Conservation (phyloP, 176 grass and related monocot genomes). For the Aechmea fasciata region DNA sequence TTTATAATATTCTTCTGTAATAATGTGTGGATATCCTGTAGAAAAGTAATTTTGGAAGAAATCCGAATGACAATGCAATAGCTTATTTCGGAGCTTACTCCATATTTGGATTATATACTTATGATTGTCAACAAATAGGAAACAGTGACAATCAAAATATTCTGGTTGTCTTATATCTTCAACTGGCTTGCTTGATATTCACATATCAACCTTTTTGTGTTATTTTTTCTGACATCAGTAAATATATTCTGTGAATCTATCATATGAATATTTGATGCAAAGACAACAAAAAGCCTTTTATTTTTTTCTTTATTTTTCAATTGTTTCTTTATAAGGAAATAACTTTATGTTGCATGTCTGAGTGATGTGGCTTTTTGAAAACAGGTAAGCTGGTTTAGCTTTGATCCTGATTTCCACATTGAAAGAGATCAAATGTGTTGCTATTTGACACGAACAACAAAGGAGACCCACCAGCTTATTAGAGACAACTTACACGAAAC, state of each 20-base stretch:
- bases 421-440: slow-evolving; percentile 96
- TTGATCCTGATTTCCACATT: slow-evolving; percentile 80
- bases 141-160: too few relatives aligned
- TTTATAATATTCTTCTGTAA: not conserved
- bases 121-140: too few relatives aligned
- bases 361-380: slow-evolving; percentile 21
- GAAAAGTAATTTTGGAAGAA: not conserved
- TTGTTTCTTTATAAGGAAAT: not conserved
- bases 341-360: not conserved
- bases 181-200: too few relatives aligned
- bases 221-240: too few relatives aligned
- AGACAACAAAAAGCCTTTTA: not conserved
- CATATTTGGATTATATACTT: too few relatives aligned
- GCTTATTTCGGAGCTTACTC: too few relatives aligned
- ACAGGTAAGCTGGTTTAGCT: slow-evolving; percentile 98
- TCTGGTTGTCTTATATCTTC: too few relatives aligned
- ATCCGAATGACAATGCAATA: not conserved
- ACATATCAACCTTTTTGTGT: too few relatives aligned
- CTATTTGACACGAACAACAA: slow-evolving; percentile 85
- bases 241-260: not conserved
- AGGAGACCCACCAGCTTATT: slow-evolving; percentile 79
- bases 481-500: slow-evolving; percentile 84
- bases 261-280: not conserved
- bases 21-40: not conserved
- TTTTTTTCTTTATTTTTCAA: not conserved